phyloP scores from a whole-genome alignment of 805 yeast genomes.

The Starmerella cellae region DNA sequence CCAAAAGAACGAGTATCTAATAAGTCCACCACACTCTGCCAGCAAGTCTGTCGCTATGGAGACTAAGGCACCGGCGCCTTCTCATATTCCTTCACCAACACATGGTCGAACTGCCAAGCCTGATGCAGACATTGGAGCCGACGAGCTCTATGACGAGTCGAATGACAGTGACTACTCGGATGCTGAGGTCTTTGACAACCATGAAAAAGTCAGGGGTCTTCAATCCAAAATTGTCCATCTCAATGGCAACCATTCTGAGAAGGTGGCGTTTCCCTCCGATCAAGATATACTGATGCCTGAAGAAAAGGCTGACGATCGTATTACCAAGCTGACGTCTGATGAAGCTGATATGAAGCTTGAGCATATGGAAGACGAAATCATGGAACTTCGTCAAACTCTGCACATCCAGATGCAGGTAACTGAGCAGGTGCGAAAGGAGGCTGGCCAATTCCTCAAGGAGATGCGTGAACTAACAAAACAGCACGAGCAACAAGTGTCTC shows the following conservation, averaged over 20 bases:
- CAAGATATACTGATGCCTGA: too few species aligned
- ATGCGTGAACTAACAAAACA: conserved; percentile 29
- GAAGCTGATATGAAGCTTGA: too few species aligned
- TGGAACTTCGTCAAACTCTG: conserved; percentile 8
- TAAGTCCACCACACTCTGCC: neutral
- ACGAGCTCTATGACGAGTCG: too few species aligned
- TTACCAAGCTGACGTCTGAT: too few species aligned
- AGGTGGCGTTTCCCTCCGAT: too few species aligned
- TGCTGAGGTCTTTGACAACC: neutral
- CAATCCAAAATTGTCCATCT: too few species aligned
- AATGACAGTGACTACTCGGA: neutral
- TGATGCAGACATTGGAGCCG: too few species aligned
- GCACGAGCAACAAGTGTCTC: conserved; percentile 19
- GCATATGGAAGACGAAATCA: too few species aligned
- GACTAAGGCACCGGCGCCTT: neutral
- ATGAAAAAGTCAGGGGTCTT: too few species aligned
- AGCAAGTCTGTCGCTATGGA: neutral
- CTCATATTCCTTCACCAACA: neutral
- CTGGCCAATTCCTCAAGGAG: conserved; percentile 27
- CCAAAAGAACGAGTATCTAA: neutral
- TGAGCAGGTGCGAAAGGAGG: conserved; percentile 30
- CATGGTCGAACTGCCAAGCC: too few species aligned
- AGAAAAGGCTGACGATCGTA: too few species aligned
- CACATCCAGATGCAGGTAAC: conserved; percentile 24
- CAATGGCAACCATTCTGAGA: too few species aligned